Base-by-base conservation (phyloP, 768 basidiomycete species). In the Trametes maxima region DNA sequence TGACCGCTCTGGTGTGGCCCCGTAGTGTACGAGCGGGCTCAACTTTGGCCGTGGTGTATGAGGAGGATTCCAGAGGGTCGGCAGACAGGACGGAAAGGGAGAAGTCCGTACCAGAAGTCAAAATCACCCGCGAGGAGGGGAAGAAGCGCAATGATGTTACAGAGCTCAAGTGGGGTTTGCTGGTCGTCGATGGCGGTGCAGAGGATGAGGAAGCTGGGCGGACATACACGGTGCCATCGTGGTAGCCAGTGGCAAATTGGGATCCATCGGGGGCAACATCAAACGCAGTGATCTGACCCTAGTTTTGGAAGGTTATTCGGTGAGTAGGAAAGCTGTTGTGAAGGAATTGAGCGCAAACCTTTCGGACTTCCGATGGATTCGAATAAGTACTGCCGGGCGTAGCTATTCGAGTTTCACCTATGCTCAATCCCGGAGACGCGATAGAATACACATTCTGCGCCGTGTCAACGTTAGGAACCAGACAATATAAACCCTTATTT, bases 61-160 rank as follows among this genome's bases (percentile, higher is more conserved):
- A 24, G 2, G 71, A 51, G 25, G 64, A 54, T 22, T 63, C 52
- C 10, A 64, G 70, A 36, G 79, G 78, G 4, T 84, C 80, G 0
- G 88, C 85, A 8, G 89, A 82, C 54, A 88, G 82, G 60, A 95
- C 80, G 24, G 83, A 76, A 2, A 93, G 72, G 0, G 83, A 76
- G 65, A 91, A 87, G 70, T 92, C 90, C 5, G 82, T 82, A 0
- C 88, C 85, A 0, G 85, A 78, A 5, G 89, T 84, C 11, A 95
- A 79, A 1, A 92, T 76, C 16, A 92, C 90, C 42, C 85, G 78
- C 12, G 83, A 86, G 0, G 87, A 89, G 1, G 88, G 88, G 73
- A 90, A 88, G 77, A 87, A 88, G 44, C 77, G 78, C 25, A 88
- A 72, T 21, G 80, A 78, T 2, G 82, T 81, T n/a, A 84, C 76